Evolutionary conservation across 768 basidiomycete genomes (phyloP).

Genomic region (Stropharia rugosoannulata): DNA sequence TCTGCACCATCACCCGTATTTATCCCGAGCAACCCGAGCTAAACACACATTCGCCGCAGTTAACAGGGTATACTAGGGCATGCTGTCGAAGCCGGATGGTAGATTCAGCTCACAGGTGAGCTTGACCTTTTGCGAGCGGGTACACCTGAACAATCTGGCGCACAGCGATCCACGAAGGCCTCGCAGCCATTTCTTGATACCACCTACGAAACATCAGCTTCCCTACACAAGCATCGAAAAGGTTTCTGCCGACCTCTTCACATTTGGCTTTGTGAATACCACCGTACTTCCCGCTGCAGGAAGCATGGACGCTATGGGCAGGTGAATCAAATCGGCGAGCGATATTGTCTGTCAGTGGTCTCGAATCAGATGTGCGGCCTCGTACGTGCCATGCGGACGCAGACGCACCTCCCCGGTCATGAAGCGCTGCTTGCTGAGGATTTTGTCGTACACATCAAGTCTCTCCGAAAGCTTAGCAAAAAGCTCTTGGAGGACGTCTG

Average conservation of each 20-base stretch:
- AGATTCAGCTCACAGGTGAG: too few species aligned
- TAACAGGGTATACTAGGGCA: too few species aligned
- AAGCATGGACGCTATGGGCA: constrained; percentile 35
- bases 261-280: constrained; percentile 38
- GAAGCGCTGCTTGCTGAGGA: constrained; percentile 46
- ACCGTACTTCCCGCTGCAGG: constrained; percentile 23
- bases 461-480: constrained; percentile 27
- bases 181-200: neutral
- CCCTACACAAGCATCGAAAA: neutral
- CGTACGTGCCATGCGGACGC: neutral
- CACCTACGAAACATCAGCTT: neutral
- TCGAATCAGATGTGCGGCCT: neutral
- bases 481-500: constrained; percentile 19
- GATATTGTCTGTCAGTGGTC: constrained; percentile 32
- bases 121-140: too few species aligned
- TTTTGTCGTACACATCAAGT: constrained; percentile 44
- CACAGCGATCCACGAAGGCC: neutral
- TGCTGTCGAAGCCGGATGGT: too few species aligned
- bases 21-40: too few species aligned
- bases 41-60: too few species aligned
- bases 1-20: too few species aligned
- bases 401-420: constrained; percentile 40
- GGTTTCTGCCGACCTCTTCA: constrained; percentile 19
- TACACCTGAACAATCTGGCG: too few species aligned
- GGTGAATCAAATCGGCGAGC: constrained; percentile 45